A percentile compares a stretch with the other conserved stretches of the same genome.
Evolutionary conservation across 2,329 filamentous ascomycete species (phyloP).

Genomic region (Endoconidiophora laricicola): DNA sequence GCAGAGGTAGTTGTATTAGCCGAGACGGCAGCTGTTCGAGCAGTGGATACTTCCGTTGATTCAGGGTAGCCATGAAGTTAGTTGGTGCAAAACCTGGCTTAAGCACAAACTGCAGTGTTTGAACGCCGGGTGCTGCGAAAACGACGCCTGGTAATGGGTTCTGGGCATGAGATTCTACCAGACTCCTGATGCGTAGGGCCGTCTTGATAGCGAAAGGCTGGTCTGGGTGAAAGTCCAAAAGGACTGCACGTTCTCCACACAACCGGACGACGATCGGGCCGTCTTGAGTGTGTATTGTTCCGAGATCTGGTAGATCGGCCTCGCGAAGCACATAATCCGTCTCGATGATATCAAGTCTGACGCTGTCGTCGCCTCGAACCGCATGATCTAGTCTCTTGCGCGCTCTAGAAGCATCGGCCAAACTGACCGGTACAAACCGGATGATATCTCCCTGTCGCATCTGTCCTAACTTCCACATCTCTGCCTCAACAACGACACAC

Average conservation of each 20-base stretch:
- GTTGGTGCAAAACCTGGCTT: slow-evolving; percentile 13
- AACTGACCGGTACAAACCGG: slow-evolving; percentile 19
- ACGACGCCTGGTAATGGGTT: slow-evolving; percentile 18
- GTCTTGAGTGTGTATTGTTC: background rate
- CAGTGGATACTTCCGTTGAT: background rate
- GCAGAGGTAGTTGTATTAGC: slow-evolving; percentile 22
- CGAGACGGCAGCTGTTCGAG: slow-evolving; percentile 18
- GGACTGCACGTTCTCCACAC: slow-evolving; percentile 21
- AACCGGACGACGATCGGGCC: slow-evolving; percentile 16
- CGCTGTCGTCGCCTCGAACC: too few relatives aligned
- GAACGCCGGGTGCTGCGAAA: slow-evolving; percentile 22
- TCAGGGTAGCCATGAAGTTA: slow-evolving; percentile 15
- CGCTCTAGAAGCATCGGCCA: slow-evolving; percentile 14
- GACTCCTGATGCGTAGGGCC: slow-evolving; percentile 21
- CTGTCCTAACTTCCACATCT: slow-evolving; percentile 28
- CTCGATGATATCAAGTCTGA: too few relatives aligned
- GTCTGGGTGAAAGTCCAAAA: slow-evolving; percentile 21
- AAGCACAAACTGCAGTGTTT: slow-evolving; percentile 21
- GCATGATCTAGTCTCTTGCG: background rate
- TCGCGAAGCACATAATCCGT: background rate
- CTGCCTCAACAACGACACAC: slow-evolving; percentile 22
- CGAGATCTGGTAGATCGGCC: background rate
- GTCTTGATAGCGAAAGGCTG: slow-evolving; percentile 20
- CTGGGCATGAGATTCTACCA: slow-evolving; percentile 19
- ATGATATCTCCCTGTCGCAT: slow-evolving; percentile 24